Conservation (phyloP, 192 early-diverging fungal species). For the Coemansia sp. region DNA sequence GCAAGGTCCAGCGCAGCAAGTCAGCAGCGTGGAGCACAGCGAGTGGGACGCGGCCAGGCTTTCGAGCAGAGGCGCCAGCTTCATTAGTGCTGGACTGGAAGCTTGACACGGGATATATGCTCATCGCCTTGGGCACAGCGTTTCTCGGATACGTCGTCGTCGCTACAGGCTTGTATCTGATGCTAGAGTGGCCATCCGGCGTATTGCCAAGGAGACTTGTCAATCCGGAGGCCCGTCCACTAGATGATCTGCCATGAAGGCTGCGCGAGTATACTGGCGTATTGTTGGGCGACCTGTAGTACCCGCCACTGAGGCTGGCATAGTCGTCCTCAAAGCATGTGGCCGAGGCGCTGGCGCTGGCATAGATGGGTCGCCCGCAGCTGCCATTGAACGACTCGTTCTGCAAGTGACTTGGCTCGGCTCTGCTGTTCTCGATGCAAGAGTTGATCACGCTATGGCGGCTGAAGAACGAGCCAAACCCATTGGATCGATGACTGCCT, state of each 20-base stretch:
- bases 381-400: neutral
- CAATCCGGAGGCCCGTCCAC: neutral
- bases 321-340: slow-evolving; percentile 15
- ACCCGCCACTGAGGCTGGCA: neutral
- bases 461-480: slow-evolving; percentile 5
- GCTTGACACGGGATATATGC: neutral
- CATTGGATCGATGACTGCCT: slow-evolving; percentile 10
- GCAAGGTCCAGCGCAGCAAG: slow-evolving; percentile 63
- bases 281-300: slow-evolving; percentile 28
- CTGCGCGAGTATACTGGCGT: slow-evolving; percentile 29
- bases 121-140: slow-evolving; percentile 4
- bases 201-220: neutral
- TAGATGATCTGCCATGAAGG: slow-evolving; percentile 8
- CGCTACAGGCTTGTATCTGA: slow-evolving; percentile 17
- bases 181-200: slow-evolving; percentile 23
- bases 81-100: neutral
- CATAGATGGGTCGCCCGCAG: neutral
- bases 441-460: slow-evolving; percentile 11
- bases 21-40: slow-evolving; percentile 66
- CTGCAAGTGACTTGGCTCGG: neutral
- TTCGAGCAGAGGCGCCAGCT: slow-evolving; percentile 11
- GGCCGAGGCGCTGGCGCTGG: neutral
- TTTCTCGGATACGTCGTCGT: slow-evolving; percentile 2
- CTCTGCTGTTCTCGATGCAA: neutral
- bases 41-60: slow-evolving; percentile 46